Evolutionary conservation across 192 early-diverging fungal species (phyloP), one percentile per base, ranked within the genome.

Genomic region (Phlyctochytrium planicorne): DNA sequence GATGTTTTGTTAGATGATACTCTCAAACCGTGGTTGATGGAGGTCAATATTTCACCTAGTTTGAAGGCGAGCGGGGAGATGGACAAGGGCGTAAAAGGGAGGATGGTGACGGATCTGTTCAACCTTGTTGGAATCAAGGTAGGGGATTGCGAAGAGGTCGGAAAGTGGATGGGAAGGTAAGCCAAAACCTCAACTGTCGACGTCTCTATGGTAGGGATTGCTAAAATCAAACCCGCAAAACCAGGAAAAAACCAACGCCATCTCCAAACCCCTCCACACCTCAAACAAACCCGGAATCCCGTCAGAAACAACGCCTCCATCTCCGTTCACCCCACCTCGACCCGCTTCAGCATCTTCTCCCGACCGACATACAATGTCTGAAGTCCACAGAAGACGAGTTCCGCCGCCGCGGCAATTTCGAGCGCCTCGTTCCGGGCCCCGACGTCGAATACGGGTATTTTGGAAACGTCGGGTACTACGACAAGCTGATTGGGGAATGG

Each of bases 21-120:
- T 47, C 65, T 85, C 47, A 67, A 82, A 32, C 84, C 84, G 40
- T 85, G 84, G 84, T 57, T 85, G 52, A 85, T 85, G 68, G 83
- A 85, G 56, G 84, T 85, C 27, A 85, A 85, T 61, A 84, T 84
- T 1, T 80, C 80, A 6, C 84, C 84, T 14, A 69, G 64, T 3
- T 61, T 85, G 32, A 83, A 83, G 61, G 71, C 73, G 10, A 71
- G 71, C 1, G 73, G 74, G 30, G 69, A 73, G 20, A 55, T 80
- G 72, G 81, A 83, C 47, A 63, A 53, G 14, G 65, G 34, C 17
- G 53, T 83, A 34, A 83, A 83, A 61, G 61, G 67, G 35, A 34
- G 36, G 30, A 24, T 83, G 30, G 71, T 74, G 12, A 59, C 66
- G 0, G 81, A 83, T 60, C 55, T 83, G 37, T 71, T 83, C 57